Conservation (phyloP, 192 early-diverging fungal species). For the Backusella macrospora region DNA sequence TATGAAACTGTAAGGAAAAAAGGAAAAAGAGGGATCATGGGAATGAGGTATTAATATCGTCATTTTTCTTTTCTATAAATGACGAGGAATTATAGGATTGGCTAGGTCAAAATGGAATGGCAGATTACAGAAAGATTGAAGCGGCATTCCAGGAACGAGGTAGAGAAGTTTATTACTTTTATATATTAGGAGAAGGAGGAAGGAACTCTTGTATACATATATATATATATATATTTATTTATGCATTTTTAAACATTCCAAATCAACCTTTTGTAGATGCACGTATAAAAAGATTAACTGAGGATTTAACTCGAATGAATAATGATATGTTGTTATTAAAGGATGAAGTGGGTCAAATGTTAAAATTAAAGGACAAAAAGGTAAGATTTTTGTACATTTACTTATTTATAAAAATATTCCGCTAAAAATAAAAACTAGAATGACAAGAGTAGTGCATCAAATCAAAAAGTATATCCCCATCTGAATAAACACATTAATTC, state of each 20-base stretch:
- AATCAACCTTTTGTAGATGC: slow-evolving; percentile 27
- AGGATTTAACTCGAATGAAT: slow-evolving; percentile 45
- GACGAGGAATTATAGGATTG: slow-evolving; percentile 40
- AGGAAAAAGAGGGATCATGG: background rate
- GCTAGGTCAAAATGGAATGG: slow-evolving; percentile 46
- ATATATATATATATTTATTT: no score
- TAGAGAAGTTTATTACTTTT: slow-evolving; percentile 22
- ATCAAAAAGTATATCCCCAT: slow-evolving; percentile 18
- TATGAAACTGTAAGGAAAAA: slow-evolving; percentile 56
- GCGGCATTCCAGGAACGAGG: slow-evolving; percentile 51
- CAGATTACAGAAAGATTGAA: slow-evolving; percentile 52
- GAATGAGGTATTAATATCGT: background rate
- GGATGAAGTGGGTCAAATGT: slow-evolving; percentile 45
- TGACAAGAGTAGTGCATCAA: slow-evolving; percentile 2
- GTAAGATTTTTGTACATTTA: slow-evolving; percentile 19
- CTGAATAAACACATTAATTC: slow-evolving; percentile 18
- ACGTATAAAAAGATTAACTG: slow-evolving; percentile 42
- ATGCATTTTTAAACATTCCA: background rate
- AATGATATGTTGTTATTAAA: slow-evolving; percentile 45
- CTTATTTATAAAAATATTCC: background rate
- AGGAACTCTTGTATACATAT: background rate
- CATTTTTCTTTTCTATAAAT: background rate
- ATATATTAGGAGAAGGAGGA: background rate
- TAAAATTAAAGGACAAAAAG: slow-evolving; percentile 52
- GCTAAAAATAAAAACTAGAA: background rate